Evolutionary conservation across 345 rosid species (phyloP).

Genomic region (Ailanthus altissimus): DNA sequence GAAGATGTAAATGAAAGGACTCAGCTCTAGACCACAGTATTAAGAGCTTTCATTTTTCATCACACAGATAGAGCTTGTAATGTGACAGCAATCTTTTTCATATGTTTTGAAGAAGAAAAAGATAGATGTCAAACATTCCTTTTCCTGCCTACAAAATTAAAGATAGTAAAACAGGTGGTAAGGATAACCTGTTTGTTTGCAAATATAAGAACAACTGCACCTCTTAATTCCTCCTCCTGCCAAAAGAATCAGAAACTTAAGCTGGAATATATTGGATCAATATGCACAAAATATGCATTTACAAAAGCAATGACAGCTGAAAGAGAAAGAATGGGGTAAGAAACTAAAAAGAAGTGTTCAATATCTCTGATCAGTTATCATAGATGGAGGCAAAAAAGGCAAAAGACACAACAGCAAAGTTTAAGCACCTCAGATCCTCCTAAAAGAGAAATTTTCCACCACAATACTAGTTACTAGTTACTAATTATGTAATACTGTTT

Average conservation of each 20-base stretch:
- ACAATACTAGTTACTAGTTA: neutral
- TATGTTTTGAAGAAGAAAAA: neutral
- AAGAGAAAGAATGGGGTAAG: neutral
- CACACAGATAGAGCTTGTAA: neutral
- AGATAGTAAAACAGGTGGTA: neutral
- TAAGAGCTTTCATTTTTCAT: neutral
- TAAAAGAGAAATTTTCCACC: neutral
- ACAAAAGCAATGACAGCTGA: neutral
- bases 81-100: neutral
- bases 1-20: neutral
- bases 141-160: neutral
- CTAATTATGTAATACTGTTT: neutral
- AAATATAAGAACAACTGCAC: constrained; percentile 63
- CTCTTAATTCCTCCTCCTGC: constrained; percentile 74
- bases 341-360: neutral
- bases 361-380: neutral
- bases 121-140: neutral
- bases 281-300: neutral
- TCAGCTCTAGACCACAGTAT: neutral
- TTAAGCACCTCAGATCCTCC: neutral
- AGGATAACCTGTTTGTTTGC: constrained; percentile 70
- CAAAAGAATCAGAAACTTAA: constrained; percentile 13
- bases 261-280: neutral
- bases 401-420: neutral
- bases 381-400: neutral